Conservation (phyloP, 1,284 basidiomycete genomes). For the Termitomyces sp. region DNA sequence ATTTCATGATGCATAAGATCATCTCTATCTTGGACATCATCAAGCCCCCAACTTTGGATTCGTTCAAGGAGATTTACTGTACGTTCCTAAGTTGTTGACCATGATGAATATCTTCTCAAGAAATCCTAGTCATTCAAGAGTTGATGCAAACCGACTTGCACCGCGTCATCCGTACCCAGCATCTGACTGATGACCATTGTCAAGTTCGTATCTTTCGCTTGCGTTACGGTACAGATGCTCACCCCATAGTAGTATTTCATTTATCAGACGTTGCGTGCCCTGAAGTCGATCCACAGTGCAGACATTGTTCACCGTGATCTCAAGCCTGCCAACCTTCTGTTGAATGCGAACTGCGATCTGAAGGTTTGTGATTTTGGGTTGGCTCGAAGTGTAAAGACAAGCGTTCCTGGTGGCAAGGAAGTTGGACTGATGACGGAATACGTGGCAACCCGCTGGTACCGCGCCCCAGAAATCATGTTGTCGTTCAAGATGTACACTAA, state of each 20-base stretch:
- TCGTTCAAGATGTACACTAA: constrained; percentile 97
- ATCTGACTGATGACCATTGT: constrained; percentile 86
- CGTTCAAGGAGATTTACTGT: constrained; percentile 84
- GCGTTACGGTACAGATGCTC: neutral
- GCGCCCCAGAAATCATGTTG: constrained; percentile 94
- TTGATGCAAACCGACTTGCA: constrained; percentile 91
- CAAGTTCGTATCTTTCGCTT: constrained; percentile 43
- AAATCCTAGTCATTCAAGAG: constrained; percentile 71
- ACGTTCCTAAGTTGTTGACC: constrained; percentile 22
- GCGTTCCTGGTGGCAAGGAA: constrained; percentile 78
- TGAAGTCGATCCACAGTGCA: constrained; percentile 92
- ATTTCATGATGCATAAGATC: constrained; percentile 41
- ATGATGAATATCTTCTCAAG: constrained; percentile 3
- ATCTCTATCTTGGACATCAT: constrained; percentile 86
- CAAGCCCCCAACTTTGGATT: constrained; percentile 69
- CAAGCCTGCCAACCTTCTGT: constrained; percentile 89
- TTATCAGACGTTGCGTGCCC: constrained; percentile 85
- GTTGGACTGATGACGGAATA: constrained; percentile 94
- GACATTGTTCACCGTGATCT: constrained; percentile 95
- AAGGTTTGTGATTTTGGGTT: constrained; percentile 95
- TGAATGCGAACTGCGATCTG: constrained; percentile 95
- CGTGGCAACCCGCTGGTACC: constrained; percentile 91
- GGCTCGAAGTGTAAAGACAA: constrained; percentile 82
- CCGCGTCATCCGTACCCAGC: constrained; percentile 85
- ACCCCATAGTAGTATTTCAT: constrained; percentile 73